A percentile compares a stretch with the other conserved stretches of the same genome.
Evolutionary conservation across 306 rosid species (phyloP).

Genomic region (Rosa multiflora): DNA sequence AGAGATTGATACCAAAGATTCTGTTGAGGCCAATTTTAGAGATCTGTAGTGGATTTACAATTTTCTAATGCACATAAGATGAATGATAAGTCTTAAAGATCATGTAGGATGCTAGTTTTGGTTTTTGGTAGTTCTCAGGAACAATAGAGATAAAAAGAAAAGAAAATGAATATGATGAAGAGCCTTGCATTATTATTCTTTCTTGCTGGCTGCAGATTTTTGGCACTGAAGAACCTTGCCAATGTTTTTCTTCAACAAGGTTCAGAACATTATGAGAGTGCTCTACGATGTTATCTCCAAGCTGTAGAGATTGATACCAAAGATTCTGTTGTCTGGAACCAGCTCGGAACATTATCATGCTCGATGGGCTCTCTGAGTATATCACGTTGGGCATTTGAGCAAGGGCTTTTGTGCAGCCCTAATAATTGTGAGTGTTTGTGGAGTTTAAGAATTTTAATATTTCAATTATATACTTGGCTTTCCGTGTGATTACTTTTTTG

Average conservation of each 20-base stretch:
- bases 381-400: slow-evolving; percentile 99
- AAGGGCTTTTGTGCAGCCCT: slow-evolving; percentile 95
- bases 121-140: neutral
- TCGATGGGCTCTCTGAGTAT: slow-evolving; percentile 82
- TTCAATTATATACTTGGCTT: neutral
- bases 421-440: slow-evolving; percentile 75
- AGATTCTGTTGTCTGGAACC: slow-evolving; percentile 98
- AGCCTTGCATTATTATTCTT: slow-evolving; percentile 7
- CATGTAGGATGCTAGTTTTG: neutral
- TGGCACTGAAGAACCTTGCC: slow-evolving; percentile 94
- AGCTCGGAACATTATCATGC: slow-evolving; percentile 92
- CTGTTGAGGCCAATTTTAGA: slow-evolving; percentile 39
- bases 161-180: neutral
- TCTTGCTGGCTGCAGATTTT: slow-evolving; percentile 64
- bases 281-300: slow-evolving; percentile 88
- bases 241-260: slow-evolving; percentile 91
- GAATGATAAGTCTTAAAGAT: neutral
- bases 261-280: slow-evolving; percentile 73
- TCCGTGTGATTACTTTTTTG: neutral
- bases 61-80: neutral
- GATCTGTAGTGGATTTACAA: neutral
- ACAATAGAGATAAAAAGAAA: neutral
- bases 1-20: slow-evolving; percentile 91
- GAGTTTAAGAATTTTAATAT: neutral
- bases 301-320: slow-evolving; percentile 94